Evolutionary conservation across 2,329 filamentous ascomycete species (phyloP).

Genomic region (Tolypocladium tropicale): DNA sequence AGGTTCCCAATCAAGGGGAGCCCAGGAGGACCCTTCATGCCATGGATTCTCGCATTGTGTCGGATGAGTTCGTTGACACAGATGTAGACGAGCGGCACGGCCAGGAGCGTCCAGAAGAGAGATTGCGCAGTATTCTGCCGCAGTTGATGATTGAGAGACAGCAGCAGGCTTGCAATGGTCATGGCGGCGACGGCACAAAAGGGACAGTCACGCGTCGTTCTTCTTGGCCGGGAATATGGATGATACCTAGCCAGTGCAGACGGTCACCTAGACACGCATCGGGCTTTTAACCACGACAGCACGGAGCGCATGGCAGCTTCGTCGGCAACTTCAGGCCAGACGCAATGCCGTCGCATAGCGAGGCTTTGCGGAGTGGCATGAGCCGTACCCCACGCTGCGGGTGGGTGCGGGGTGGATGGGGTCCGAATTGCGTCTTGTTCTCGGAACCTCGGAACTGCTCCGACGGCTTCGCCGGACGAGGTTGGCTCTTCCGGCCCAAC

Average conservation of each 20-base stretch:
- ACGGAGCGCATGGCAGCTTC: not conserved
- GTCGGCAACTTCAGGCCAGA: not conserved
- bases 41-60: slow-evolving; percentile 29
- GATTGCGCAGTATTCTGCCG: slow-evolving; percentile 13
- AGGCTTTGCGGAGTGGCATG: not conserved
- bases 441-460: not conserved
- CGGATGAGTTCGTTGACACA: slow-evolving; percentile 39
- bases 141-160: slow-evolving; percentile 9
- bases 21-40: slow-evolving; percentile 36
- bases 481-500: not conserved
- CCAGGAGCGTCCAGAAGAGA: slow-evolving; percentile 10
- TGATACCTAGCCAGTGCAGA: no score
- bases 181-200: slow-evolving; percentile 8
- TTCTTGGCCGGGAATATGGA: not conserved
- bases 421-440: not conserved
- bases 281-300: not conserved
- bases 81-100: slow-evolving; percentile 31
- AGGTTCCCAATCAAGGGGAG: slow-evolving; percentile 46
- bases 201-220: not conserved
- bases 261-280: not conserved
- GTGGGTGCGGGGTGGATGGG: no score
- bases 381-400: not conserved
- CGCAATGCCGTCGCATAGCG: not conserved
- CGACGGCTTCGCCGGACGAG: not conserved
- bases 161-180: slow-evolving; percentile 14